These are phyloP conservation scores for Aspergillus transmontanensis DNA, from an alignment of 2,329 filamentous ascomycete genomes.

Conservation along the genomic window DNA sequence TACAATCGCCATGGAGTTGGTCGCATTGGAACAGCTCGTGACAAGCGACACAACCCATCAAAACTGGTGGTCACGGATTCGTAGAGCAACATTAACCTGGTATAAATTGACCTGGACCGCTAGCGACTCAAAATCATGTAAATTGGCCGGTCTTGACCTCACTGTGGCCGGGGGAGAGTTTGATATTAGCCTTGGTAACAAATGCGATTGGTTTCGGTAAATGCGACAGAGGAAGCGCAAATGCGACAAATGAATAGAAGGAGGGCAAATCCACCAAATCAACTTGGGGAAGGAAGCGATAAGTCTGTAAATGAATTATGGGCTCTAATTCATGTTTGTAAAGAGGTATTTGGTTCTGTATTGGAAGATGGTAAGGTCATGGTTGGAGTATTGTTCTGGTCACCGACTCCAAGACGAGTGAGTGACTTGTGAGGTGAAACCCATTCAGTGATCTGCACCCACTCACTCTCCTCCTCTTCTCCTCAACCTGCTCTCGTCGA, in stretches of 20 bases:
- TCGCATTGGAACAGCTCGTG: conserved; percentile 10
- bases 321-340: neutral
- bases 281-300: neutral
- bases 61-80: neutral
- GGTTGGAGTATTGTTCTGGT: conserved; percentile 11
- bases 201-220: conserved; percentile 4
- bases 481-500: conserved; percentile 17
- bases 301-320: neutral
- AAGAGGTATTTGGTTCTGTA: neutral
- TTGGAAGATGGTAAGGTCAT: neutral
- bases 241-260: conserved; percentile 9
- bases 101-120: neutral
- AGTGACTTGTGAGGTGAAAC: conserved; percentile 44
- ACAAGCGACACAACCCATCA: conserved; percentile 5
- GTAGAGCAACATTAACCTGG: neutral
- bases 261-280: neutral
- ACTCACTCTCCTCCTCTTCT: conserved; percentile 16
- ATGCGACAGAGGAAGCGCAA: conserved; percentile 7
- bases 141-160: neutral
- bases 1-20: conserved; percentile 1
- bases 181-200: conserved; percentile 2
- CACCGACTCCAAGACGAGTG: conserved; percentile 17
- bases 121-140: conserved; percentile 6
- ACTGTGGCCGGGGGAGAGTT: neutral
- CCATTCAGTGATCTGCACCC: conserved; percentile 27